Evolutionary conservation across 331 rosid species (phyloP).

Genomic region (Malus hybrid): DNA sequence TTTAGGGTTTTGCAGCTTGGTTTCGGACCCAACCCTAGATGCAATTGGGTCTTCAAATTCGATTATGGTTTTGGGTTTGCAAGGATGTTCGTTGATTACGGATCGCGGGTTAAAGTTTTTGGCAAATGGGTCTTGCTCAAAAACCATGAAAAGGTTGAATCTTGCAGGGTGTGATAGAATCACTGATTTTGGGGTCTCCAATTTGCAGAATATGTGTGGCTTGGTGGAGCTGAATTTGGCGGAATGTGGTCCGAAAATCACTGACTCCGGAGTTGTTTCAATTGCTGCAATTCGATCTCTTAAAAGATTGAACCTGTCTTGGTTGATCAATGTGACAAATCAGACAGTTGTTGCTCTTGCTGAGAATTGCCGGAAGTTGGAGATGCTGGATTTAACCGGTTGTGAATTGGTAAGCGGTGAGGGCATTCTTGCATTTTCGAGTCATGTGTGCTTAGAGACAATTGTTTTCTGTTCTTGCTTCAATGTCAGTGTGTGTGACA

Average conservation of each 20-base stretch:
- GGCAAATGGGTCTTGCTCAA: constrained; percentile 12
- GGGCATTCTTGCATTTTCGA: constrained; percentile 15
- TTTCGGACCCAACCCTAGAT: constrained; percentile 12
- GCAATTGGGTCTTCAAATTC: constrained; percentile 13
- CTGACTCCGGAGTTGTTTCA: constrained; percentile 14
- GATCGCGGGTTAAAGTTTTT: constrained; percentile 12
- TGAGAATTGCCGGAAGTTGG: constrained; percentile 2
- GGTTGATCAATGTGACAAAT: constrained; percentile 22
- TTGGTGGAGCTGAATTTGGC: constrained; percentile 26
- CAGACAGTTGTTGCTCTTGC: constrained; percentile 16
- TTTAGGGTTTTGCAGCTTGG: constrained; percentile 4
- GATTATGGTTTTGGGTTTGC: constrained; percentile 8
- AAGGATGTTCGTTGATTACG: constrained; percentile 12
- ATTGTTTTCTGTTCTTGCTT: constrained; percentile 11
- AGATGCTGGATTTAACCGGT: constrained; percentile 16
- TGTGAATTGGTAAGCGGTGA: constrained; percentile 17
- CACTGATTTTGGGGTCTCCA: constrained; percentile 11
- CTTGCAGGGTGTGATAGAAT: constrained; percentile 14
- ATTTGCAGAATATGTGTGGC: constrained; percentile 3
- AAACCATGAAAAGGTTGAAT: constrained; percentile 4
- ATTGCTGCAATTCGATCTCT: constrained; percentile 14
- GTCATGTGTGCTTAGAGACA: constrained; percentile 12
- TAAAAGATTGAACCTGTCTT: constrained; percentile 12
- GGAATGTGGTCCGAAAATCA: constrained; percentile 20
- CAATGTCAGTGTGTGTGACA: constrained; percentile 6